These are phyloP conservation scores for Penicillium bialowiezense DNA, from an alignment of 495 filamentous ascomycete genomes.

Conservation along the genomic window DNA sequence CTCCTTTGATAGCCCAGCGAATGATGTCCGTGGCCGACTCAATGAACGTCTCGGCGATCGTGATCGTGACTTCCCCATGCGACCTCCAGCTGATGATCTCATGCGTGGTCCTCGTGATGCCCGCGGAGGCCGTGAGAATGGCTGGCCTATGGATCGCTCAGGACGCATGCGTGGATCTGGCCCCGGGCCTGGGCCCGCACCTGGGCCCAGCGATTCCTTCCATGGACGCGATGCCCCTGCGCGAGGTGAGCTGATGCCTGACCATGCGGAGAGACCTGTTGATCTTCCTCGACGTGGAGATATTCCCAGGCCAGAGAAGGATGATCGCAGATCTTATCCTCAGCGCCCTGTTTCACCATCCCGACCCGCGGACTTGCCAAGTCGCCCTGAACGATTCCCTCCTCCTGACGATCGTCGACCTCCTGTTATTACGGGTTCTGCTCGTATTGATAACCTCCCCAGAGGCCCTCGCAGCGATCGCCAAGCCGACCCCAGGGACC, in stretches of 20 bases:
- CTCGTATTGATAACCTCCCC: slow-evolving; percentile 37
- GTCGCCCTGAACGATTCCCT: slow-evolving; percentile 37
- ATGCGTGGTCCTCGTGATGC: slow-evolving; percentile 41
- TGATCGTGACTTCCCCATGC: slow-evolving; percentile 34
- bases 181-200: neutral
- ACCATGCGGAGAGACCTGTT: slow-evolving; percentile 28
- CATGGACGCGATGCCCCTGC: slow-evolving; percentile 31
- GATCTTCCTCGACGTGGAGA: slow-evolving; percentile 37
- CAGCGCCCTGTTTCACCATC: slow-evolving; percentile 29
- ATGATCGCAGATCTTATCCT: slow-evolving; percentile 32
- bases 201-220: slow-evolving; percentile 21
- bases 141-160: slow-evolving; percentile 37
- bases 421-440: slow-evolving; percentile 19
- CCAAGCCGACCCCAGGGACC: slow-evolving; percentile 28
- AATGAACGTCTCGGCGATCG: slow-evolving; percentile 28
- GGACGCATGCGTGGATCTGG: slow-evolving; percentile 26
- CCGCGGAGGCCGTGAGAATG: slow-evolving; percentile 29
- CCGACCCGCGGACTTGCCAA: slow-evolving; percentile 28
- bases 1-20: slow-evolving; percentile 29
- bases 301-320: slow-evolving; percentile 30
- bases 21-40: slow-evolving; percentile 24
- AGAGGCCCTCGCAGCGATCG: slow-evolving; percentile 41
- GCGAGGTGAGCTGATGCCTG: slow-evolving; percentile 37
- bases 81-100: slow-evolving; percentile 38
- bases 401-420: slow-evolving; percentile 33